Conservation (phyloP, 139 green algal genomes). For the Tetradesmus obliquus region DNA sequence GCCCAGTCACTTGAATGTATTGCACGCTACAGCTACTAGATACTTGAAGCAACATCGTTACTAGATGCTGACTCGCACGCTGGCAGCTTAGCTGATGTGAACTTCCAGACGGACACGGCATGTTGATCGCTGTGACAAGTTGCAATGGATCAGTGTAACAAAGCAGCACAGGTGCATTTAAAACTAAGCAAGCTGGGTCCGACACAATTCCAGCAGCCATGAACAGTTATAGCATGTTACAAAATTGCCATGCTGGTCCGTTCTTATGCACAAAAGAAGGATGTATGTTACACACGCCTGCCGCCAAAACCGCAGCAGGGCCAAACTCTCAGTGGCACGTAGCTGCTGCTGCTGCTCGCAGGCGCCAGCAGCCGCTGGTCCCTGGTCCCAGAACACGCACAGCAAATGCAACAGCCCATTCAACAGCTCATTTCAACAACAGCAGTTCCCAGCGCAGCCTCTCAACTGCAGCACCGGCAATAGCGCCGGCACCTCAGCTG, state of each 20-base stretch:
- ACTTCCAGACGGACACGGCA: no score
- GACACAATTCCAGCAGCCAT: not conserved
- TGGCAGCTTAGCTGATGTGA: no score
- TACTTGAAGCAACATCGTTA: no score
- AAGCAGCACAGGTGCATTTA: no score
- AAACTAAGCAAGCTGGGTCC: no score
- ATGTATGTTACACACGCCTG: conserved; percentile 12
- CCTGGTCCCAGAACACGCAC: not conserved
- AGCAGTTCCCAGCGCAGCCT: not conserved
- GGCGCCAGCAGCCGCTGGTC: conserved; percentile 24
- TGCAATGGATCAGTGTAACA: no score
- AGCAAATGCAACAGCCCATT: not conserved
- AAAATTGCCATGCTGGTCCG: not conserved
- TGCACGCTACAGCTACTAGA: no score
- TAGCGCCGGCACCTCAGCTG: not conserved
- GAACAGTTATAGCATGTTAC: not conserved
- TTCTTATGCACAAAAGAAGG: not conserved
- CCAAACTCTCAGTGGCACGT: conserved; percentile 1
- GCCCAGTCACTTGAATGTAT: no score
- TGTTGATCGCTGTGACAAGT: no score
- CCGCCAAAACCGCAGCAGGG: conserved; percentile 5
- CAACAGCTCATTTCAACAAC: not conserved
- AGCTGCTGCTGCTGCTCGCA: conserved; percentile 25
- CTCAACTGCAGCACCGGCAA: not conserved
- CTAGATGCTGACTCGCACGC: no score